Percentiles rank a stretch among this genome's conserved stretches.
Evolutionary conservation across 2,329 filamentous ascomycete species (phyloP).

Genomic region (Coleophoma cylindrospora): DNA sequence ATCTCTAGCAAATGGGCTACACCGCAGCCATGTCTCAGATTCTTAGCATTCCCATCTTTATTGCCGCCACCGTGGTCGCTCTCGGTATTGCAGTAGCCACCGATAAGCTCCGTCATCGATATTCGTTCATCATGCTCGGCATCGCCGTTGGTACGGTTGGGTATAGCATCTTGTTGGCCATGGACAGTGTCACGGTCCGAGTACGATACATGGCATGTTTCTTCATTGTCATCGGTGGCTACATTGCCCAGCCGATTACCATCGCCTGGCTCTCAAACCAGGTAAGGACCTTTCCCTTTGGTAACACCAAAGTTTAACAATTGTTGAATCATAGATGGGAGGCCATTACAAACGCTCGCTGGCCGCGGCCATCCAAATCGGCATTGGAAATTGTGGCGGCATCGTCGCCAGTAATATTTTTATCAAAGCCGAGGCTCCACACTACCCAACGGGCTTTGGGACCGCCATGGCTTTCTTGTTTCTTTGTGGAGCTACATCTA

Average conservation of each 20-base stretch:
- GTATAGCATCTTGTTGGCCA: neutral
- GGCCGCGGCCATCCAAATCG: neutral
- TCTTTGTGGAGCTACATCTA: neutral
- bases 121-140: neutral
- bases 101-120: neutral
- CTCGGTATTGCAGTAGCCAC: conserved; percentile 2
- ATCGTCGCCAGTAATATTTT: neutral
- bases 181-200: neutral
- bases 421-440: neutral
- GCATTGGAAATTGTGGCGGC: conserved; percentile 1
- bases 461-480: neutral
- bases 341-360: neutral
- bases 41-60: neutral
- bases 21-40: neutral
- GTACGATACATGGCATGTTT: conserved; percentile 1
- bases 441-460: neutral
- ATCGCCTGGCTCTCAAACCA: neutral
- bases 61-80: neutral
- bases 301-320: too few relatives aligned
- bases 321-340: neutral
- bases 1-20: conserved; percentile 18
- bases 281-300: too few relatives aligned
- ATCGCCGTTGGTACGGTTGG: neutral
- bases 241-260: neutral
- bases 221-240: neutral